Evolutionary conservation across 768 basidiomycete species (phyloP), one percentile per base, ranked within the genome.

Genomic region (Hydnomerulius pinastri): DNA sequence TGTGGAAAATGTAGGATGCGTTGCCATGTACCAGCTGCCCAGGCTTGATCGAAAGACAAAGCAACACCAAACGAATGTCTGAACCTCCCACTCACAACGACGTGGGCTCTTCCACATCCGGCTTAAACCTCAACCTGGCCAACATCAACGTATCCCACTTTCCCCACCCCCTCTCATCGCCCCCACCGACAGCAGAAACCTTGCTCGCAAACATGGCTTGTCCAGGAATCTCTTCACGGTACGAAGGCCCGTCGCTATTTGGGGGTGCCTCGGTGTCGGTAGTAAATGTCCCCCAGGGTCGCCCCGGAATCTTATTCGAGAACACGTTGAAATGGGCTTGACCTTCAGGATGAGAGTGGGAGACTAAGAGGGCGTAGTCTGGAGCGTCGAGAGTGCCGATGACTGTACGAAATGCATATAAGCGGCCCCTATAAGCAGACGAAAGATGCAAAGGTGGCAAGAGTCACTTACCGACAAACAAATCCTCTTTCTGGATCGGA

Each of bases 271-370:
- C 74, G 0, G 73, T 76, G 63, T 85, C 78, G 42, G 80, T 78
- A 3, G 82, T 80, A 64, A 89, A 90, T 13, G 76, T 76, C 6
- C 90, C 90, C 90, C 90, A 93, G 2, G 82, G 78, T 37, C 82
- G 77, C 4, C 83, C 82, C 25, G 61, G 59, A 49, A 68, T 74
- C 3, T 78, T 70, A 11, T 67, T 54, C 3, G 79, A 69, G 60
- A 81, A 85, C 11, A 89, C 83, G 50, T 87, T 86, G 71, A 92
- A 91, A 62, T 85, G 81, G 5, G 75, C 80, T 76, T 86, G 58
- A 4, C 82, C 77, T 56, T 85, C 78, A 2, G 76, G 79, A 66
- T 89, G 86, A 50, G 73, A 73, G 50, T 90, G 85, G 58, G 86
- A 86, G 30, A 91, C 88, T 55, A 90, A 84, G 21, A 89, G 68